Evolutionary conservation across 768 basidiomycete species (phyloP).

Genomic region (Sutorius australiensis): DNA sequence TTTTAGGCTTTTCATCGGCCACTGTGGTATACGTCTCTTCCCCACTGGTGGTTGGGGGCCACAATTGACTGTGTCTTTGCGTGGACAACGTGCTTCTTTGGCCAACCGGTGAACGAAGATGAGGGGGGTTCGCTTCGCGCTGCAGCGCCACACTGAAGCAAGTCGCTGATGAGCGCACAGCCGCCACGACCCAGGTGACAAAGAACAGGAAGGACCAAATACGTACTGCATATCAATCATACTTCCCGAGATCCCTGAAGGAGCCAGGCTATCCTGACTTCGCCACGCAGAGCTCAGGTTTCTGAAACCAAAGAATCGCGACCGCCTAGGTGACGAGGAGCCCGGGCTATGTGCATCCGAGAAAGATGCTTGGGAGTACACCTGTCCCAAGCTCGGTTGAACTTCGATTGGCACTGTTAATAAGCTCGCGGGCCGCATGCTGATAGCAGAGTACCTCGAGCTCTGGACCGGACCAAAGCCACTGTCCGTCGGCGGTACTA

Average conservation of each 20-base stretch:
- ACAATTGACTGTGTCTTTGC: constrained; percentile 50
- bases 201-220: constrained; percentile 8
- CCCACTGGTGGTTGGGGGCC: constrained; percentile 43
- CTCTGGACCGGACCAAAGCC: constrained; percentile 53
- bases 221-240: constrained; percentile 94
- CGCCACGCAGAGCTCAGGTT: constrained; percentile 69
- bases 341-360: constrained; percentile 75
- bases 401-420: constrained; percentile 57
- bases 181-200: background rate
- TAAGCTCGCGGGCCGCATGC: constrained; percentile 58
- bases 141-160: constrained; percentile 67
- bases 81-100: constrained; percentile 35
- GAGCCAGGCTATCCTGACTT: constrained; percentile 78
- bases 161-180: constrained; percentile 7
- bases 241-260: constrained; percentile 80
- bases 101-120: constrained; percentile 29
- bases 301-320: constrained; percentile 75
- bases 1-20: constrained; percentile 55
- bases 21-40: constrained; percentile 12
- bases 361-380: constrained; percentile 76
- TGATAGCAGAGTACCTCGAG: constrained; percentile 57
- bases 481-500: constrained; percentile 52
- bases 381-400: constrained; percentile 55
- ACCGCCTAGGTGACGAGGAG: constrained; percentile 62
- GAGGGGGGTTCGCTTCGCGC: constrained; percentile 46